phyloP scores from a whole-genome alignment of 805 yeast species.

The Metschnikowia proteae region DNA sequence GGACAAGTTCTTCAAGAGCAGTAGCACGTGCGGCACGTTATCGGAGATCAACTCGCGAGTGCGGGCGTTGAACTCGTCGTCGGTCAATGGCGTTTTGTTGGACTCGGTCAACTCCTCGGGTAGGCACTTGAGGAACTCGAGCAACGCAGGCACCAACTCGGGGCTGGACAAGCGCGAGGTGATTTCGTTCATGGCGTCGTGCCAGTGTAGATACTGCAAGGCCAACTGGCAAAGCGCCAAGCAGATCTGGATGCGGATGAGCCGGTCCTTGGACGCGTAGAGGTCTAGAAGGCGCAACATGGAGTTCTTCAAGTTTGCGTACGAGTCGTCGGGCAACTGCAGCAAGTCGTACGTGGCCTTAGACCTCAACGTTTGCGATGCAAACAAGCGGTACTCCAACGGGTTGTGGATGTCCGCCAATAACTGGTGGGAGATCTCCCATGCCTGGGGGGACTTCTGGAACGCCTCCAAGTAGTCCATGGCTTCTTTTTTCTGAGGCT shows the following conservation, averaged over 20 bases:
- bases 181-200: conserved; percentile 64
- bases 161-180: conserved; percentile 44
- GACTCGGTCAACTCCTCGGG: conserved; percentile 89
- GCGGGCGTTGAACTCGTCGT: conserved; percentile 70
- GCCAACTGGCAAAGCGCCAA: conserved; percentile 79
- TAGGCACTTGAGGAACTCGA: conserved; percentile 79
- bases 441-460: conserved; percentile 79
- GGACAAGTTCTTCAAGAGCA: conserved; percentile 52
- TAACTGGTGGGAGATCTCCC: conserved; percentile 64
- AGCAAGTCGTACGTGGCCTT: conserved; percentile 77
- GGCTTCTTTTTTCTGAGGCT: conserved; percentile 48
- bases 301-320: conserved; percentile 62
- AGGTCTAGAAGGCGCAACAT: conserved; percentile 53
- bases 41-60: conserved; percentile 58
- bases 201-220: conserved; percentile 74
- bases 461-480: conserved; percentile 65
- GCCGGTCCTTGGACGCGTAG: conserved; percentile 40
- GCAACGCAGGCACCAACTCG: conserved; percentile 43
- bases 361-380: conserved; percentile 86
- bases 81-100: conserved; percentile 72
- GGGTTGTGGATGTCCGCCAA: conserved; percentile 36
- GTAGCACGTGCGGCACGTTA: conserved; percentile 66
- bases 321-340: conserved; percentile 58
- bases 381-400: conserved; percentile 68
- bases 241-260: conserved; percentile 79